phyloP scores from a whole-genome alignment of 306 rosid genomes.

The Coriaria nepalensis region DNA sequence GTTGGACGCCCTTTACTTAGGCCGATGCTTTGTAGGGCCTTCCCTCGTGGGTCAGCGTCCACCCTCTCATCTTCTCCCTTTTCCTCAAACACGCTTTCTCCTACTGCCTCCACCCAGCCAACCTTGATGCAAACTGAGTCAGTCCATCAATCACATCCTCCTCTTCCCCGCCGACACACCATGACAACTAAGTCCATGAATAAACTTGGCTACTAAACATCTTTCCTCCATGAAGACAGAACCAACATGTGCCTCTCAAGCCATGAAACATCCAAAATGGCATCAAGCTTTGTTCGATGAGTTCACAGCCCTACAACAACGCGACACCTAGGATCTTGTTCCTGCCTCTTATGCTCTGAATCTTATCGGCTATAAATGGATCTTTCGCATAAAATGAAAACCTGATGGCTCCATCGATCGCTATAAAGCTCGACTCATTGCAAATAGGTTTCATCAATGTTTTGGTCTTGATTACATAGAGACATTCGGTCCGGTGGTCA shows the following conservation, averaged over 20 bases:
- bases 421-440: too few relatives aligned
- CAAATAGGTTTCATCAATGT: too few relatives aligned
- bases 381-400: not conserved
- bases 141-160: too few relatives aligned
- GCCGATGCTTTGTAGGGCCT: too few relatives aligned
- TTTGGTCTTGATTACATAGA: not conserved
- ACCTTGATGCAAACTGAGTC: too few relatives aligned
- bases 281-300: not conserved
- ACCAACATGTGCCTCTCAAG: not conserved
- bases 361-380: not conserved
- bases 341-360: not conserved
- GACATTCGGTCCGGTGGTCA: not conserved
- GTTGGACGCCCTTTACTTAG: too few relatives aligned
- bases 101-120: too few relatives aligned
- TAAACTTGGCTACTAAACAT: not conserved
- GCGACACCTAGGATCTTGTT: not conserved
- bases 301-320: not conserved
- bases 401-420: not conserved
- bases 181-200: too few relatives aligned
- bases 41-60: too few relatives aligned
- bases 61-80: too few relatives aligned
- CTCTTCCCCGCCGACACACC: not conserved
- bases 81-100: not conserved
- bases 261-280: not conserved
- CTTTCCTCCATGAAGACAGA: not conserved